phyloP scores from a whole-genome alignment of 176 grass and related monocot species.

The Musa troglodytarum region DNA sequence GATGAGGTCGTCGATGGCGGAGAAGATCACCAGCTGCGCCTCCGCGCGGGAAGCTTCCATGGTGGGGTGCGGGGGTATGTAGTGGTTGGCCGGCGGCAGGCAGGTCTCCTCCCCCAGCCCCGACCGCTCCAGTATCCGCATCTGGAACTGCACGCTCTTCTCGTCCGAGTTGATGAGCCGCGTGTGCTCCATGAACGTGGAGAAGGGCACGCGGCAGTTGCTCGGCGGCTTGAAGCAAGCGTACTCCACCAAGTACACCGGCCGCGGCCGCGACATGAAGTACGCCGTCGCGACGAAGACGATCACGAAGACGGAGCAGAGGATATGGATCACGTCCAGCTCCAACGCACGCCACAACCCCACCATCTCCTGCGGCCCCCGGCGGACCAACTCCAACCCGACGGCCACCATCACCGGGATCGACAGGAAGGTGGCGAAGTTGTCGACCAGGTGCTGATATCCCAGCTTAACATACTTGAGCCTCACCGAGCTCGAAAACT shows the following conservation, averaged over 20 bases:
- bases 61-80: conserved; percentile 48
- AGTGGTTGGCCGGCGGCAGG: conserved; percentile 65
- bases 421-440: conserved; percentile 28
- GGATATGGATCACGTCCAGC: conserved; percentile 27
- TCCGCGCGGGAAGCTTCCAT: conserved; percentile 47
- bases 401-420: conserved; percentile 23
- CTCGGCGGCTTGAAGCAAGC: conserved; percentile 51
- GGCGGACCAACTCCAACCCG: conserved; percentile 12
- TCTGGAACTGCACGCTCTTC: conserved; percentile 64
- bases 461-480: conserved; percentile 32
- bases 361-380: conserved; percentile 16
- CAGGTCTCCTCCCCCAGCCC: conserved; percentile 69
- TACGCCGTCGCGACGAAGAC: conserved; percentile 15
- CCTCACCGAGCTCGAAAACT: neutral
- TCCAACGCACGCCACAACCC: conserved; percentile 1
- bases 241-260: conserved; percentile 67
- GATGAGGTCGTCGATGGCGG: conserved; percentile 60
- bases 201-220: conserved; percentile 57
- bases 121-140: conserved; percentile 50
- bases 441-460: conserved; percentile 44
- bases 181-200: conserved; percentile 59
- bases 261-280: conserved; percentile 40
- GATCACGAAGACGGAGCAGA: conserved; percentile 28
- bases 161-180: conserved; percentile 52
- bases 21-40: conserved; percentile 57